Evolutionary conservation across 2,329 filamentous ascomycete species (phyloP).

Genomic region (Lachnellula hyalina): DNA sequence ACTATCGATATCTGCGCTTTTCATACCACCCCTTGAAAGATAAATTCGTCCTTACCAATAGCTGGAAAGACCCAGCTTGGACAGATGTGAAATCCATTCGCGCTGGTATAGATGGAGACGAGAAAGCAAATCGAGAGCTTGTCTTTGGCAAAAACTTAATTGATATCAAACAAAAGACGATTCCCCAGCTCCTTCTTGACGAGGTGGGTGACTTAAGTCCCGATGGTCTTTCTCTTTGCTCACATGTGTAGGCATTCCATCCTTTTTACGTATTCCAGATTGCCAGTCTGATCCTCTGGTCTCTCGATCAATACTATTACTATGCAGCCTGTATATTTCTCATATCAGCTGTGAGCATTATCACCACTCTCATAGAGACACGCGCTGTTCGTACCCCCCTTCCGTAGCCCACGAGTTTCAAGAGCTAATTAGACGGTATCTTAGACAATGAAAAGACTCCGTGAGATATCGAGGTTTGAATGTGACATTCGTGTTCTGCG

Average conservation of each 20-base stretch:
- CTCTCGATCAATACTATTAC: conserved; percentile 94
- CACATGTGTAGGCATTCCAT: conserved; percentile 66
- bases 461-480: conserved; percentile 90
- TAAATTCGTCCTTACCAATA: conserved; percentile 78
- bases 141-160: conserved; percentile 91
- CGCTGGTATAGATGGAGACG: conserved; percentile 78
- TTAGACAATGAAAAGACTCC: conserved; percentile 80
- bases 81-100: conserved; percentile 70
- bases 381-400: conserved; percentile 53
- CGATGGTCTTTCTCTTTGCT: conserved; percentile 2
- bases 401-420: conserved; percentile 2
- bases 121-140: conserved; percentile 73
- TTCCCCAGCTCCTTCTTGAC: conserved; percentile 77
- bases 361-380: conserved; percentile 84
- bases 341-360: conserved; percentile 90
- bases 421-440: conserved; percentile 2
- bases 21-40: conserved; percentile 86
- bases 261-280: conserved; percentile 99
- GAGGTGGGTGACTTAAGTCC: conserved; percentile 51
- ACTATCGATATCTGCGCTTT: conserved; percentile 92
- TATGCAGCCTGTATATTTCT: conserved; percentile 92
- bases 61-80: conserved; percentile 94
- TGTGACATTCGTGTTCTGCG: conserved; percentile 91
- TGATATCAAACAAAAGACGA: conserved; percentile 86
- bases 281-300: conserved; percentile 91